Base-by-base conservation (phyloP, 768 basidiomycete genomes). In the Tremella yokohamensis region DNA sequence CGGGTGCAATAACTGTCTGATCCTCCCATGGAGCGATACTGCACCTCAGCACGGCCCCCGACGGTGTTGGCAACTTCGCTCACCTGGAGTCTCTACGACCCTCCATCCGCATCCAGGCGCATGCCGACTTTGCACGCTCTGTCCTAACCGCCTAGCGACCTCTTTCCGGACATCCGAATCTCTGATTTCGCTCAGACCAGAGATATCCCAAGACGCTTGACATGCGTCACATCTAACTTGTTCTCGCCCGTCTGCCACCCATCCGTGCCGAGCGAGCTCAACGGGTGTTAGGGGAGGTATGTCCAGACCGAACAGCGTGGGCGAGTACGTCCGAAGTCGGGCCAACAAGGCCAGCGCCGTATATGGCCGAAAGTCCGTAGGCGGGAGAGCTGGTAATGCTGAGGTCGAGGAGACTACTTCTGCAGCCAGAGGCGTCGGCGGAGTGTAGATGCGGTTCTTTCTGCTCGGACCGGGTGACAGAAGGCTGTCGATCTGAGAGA, bases 51-150 rank as follows among this genome's bases (percentile, higher is more conserved):
- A 9, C 25, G 26, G 19, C 13, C 8, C 20, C 16, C 8, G 38
- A 13, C 11, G 6, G n/a, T 40, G n/a, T n/a, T 1, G 18, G 3
- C 42, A 54, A n/a, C 38, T 34, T 37, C 40, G 42, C 51, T 38
- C 57, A 66, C 68, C 56, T 39, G 68, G 61, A 50, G 52, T 57
- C 18, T 29, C 26, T 22, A 52, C 26, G 1, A 65, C 50, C 34
- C 60, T 58, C 70, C 70, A 72, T 8, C 64, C 48, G 52, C 70
- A 72, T 4, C 57, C 62, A 12, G 19, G 22, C 51, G 38, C 44
- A 62, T 72, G 70, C 42, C 55, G 39, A 3, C n/a, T 47, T 42
- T 29, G 16, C 20, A 65, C 53, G 9, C 61, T 45, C 37, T 42
- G 26, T 8, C 44, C 57, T 25, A 72, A 22, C 22, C 68, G 40